Base-by-base conservation (phyloP, 305 asterid species). In the Fraxinus sp. region DNA sequence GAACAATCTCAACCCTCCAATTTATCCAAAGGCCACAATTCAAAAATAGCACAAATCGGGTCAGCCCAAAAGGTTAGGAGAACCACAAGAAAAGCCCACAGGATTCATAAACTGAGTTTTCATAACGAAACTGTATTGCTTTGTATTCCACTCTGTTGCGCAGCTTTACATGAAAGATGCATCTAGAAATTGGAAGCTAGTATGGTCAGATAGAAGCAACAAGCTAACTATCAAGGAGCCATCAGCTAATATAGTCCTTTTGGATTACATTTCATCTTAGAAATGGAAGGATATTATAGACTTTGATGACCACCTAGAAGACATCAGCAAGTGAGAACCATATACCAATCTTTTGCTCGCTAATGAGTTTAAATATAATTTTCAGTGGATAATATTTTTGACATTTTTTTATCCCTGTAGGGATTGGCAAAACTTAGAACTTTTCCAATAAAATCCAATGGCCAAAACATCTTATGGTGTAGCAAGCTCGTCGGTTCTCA, bases 281-380 rank as follows among this genome's bases (percentile, higher is more conserved):
- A 95, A 94, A 87, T 92, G 94, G 93, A 91, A 92, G 86, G 91
- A 89, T 81, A 84, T 94, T 5, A 66, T 87, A 11, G 99, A 95
- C 85, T 95, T 95, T 78, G 97, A 96, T 59, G 97, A 93, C 87
- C 99, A 96, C 91, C 90, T 96, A 86, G 97, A 94, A 75, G 97
- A 96, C 88, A 88, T 94, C 87, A 92, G 93, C 85, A 26, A 26
- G 28, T 96, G 84, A 91, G 88, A 77, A 7, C 78, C 73, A 35
- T 78, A 64, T 79, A 26, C 84, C 14, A 33, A 4, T 74, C 8
- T 35, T 74, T 77, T 39, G 28, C n/a, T 43, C 59, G 55, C 77
- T 41, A 33, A 14, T 4, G 16, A 36, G 5, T 16, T 77, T 16
- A 30, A 35, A 26, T 26, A 14, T 49, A 52, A 52, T 52, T 52